These are phyloP conservation scores for Aspergillus amoenus DNA, from an alignment of 2,329 filamentous ascomycete genomes.

Conservation along the genomic window DNA sequence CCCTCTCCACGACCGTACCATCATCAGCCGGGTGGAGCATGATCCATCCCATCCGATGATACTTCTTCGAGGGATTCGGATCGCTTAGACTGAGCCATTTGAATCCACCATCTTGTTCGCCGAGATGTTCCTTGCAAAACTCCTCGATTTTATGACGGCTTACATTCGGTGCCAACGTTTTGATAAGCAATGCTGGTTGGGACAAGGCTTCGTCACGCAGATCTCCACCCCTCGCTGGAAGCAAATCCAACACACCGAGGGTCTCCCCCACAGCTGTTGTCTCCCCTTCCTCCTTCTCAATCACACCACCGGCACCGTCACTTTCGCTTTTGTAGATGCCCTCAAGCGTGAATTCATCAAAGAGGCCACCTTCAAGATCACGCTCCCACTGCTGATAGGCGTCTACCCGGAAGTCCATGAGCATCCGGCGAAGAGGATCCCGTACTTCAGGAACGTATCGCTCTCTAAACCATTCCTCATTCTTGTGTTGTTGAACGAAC, in stretches of 20 bases:
- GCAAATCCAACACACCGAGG: constrained; percentile 83
- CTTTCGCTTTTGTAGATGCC: constrained; percentile 91
- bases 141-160: constrained; percentile 89
- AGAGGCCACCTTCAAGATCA: constrained; percentile 78
- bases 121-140: constrained; percentile 91
- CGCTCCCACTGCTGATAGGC: constrained; percentile 85
- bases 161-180: constrained; percentile 95
- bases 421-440: constrained; percentile 69
- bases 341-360: constrained; percentile 93
- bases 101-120: constrained; percentile 86
- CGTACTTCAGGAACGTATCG: constrained; percentile 83
- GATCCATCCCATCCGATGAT: constrained; percentile 97
- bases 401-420: constrained; percentile 76
- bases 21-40: constrained; percentile 84
- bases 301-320: constrained; percentile 77
- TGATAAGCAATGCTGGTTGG: constrained; percentile 92
- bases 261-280: constrained; percentile 89
- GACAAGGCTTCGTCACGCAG: constrained; percentile 84
- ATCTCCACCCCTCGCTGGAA: constrained; percentile 80
- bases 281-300: constrained; percentile 96
- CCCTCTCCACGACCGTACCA: constrained; percentile 63
- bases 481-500: constrained; percentile 90
- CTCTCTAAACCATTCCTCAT: constrained; percentile 97
- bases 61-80: constrained; percentile 94
- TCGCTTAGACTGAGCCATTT: constrained; percentile 96